Percentiles rank a stretch among this genome's conserved stretches.
Evolutionary conservation across 176 grass and related monocot genomes (phyloP).

Genomic region (Eragrostis curvula): DNA sequence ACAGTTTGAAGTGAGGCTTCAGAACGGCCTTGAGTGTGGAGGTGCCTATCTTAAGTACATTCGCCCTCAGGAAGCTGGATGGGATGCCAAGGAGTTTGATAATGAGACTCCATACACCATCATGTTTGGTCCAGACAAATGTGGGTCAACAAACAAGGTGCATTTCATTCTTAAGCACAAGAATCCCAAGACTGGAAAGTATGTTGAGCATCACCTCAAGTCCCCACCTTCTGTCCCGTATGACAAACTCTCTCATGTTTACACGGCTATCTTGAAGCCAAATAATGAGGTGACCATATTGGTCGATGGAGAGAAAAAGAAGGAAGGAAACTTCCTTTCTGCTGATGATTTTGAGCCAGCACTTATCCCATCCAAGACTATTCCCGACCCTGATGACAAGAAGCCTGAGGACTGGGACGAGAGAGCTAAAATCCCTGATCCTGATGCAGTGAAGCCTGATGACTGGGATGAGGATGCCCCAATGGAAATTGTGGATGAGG

Average conservation of each 20-base stretch:
- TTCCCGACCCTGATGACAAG: constrained; percentile 97
- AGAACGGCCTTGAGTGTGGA: constrained; percentile 96
- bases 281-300: constrained; percentile 91
- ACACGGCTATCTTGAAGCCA: constrained; percentile 90
- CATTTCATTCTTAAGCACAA: constrained; percentile 98
- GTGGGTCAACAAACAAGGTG: constrained; percentile 96
- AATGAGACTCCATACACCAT: constrained; percentile 95
- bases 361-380: constrained; percentile 84
- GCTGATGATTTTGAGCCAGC: constrained; percentile 89
- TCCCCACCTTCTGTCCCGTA: constrained; percentile 83
- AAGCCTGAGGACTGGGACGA: constrained; percentile 99
- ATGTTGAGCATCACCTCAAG: constrained; percentile 95
- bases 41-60: constrained; percentile 97
- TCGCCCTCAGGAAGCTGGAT: constrained; percentile 65
- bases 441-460: constrained; percentile 79
- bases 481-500: constrained; percentile 83
- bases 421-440: constrained; percentile 84
- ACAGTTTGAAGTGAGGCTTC: constrained; percentile 89
- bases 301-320: constrained; percentile 93
- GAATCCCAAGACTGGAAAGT: constrained; percentile 89
- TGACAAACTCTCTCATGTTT: constrained; percentile 94
- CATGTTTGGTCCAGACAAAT: constrained; percentile 99
- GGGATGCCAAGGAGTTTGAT: constrained; percentile 81
- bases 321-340: constrained; percentile 80
- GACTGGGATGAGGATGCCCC: constrained; percentile 99